These are phyloP conservation scores for Volvariella volvacea DNA, from an alignment of 1,284 basidiomycete genomes.

Conservation along the genomic window DNA sequence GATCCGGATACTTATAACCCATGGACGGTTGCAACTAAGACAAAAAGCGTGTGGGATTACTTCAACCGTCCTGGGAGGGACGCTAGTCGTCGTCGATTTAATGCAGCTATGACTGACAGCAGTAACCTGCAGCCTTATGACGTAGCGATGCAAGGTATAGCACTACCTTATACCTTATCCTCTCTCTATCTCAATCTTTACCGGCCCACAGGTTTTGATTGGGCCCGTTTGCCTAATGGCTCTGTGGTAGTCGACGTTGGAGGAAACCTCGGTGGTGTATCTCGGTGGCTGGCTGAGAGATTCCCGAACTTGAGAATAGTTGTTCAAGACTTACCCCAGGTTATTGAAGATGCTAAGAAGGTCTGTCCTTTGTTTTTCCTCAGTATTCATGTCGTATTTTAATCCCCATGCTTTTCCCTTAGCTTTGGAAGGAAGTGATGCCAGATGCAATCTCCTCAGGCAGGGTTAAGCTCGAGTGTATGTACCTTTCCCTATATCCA, in stretches of 20 bases:
- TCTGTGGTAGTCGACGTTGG: slow-evolving; percentile 36
- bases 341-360: slow-evolving; percentile 21
- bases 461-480: slow-evolving; percentile 21
- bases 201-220: slow-evolving; percentile 24
- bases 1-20: slow-evolving; percentile 21
- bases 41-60: slow-evolving; percentile 21
- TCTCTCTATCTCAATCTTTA: too few relatives aligned
- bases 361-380: too few relatives aligned
- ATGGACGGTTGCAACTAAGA: slow-evolving; percentile 20
- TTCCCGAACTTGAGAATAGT: slow-evolving; percentile 24
- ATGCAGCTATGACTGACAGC: slow-evolving; percentile 26
- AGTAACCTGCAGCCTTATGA: slow-evolving; percentile 18
- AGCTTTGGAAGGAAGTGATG: slow-evolving; percentile 24
- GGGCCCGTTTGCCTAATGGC: slow-evolving; percentile 21
- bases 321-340: slow-evolving; percentile 22
- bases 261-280: slow-evolving; percentile 29
- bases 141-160: slow-evolving; percentile 15
- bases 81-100: slow-evolving; percentile 22
- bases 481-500: neutral
- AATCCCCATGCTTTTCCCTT: neutral
- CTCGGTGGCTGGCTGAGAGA: slow-evolving; percentile 19
- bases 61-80: slow-evolving; percentile 21
- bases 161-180: neutral
- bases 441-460: slow-evolving; percentile 19
- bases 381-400: neutral